A percentile compares a stretch with the other conserved stretches of the same genome.
Conservation (phyloP, 805 yeast genomes). For the Ogataea methylovora region DNA sequence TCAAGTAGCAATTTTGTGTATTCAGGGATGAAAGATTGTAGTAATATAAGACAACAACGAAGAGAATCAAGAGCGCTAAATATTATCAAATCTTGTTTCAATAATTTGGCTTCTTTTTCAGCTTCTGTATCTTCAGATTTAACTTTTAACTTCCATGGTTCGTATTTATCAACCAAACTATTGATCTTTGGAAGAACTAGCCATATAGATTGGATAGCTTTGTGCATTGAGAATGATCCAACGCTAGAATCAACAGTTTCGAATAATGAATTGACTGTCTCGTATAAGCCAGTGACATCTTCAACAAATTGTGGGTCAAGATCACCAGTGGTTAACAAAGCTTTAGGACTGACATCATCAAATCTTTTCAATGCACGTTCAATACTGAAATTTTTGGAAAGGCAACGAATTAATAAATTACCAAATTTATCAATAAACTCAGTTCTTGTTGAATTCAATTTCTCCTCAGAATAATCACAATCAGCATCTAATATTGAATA, state of each 20-base stretch:
- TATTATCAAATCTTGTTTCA: conserved; percentile 46
- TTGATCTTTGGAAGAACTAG: conserved; percentile 51
- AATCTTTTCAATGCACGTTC: conserved; percentile 31
- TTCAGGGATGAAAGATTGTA: conserved; percentile 69
- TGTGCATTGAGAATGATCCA: conserved; percentile 41
- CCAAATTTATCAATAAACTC: conserved; percentile 77
- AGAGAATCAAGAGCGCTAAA: conserved; percentile 63
- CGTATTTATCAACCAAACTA: conserved; percentile 53
- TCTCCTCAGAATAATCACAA: conserved; percentile 65
- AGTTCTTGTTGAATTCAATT: conserved; percentile 45
- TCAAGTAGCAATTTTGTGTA: conserved; percentile 52
- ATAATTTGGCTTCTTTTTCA: conserved; percentile 3
- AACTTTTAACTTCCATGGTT: conserved; percentile 64
- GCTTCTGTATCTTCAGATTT: conserved; percentile 11
- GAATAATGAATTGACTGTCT: conserved; percentile 21
- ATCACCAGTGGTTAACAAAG: neutral
- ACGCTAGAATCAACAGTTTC: conserved; percentile 36
- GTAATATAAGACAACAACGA: conserved; percentile 57
- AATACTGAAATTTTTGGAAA: conserved; percentile 63
- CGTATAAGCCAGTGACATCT: conserved; percentile 1
- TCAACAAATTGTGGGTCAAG: conserved; percentile 1
- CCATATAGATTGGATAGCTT: conserved; percentile 56
- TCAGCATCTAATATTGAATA: conserved; percentile 72
- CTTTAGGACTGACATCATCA: conserved; percentile 4
- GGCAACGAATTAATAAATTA: conserved; percentile 66